Conservation (phyloP, 345 rosid genomes). For the Populus davidiana region DNA sequence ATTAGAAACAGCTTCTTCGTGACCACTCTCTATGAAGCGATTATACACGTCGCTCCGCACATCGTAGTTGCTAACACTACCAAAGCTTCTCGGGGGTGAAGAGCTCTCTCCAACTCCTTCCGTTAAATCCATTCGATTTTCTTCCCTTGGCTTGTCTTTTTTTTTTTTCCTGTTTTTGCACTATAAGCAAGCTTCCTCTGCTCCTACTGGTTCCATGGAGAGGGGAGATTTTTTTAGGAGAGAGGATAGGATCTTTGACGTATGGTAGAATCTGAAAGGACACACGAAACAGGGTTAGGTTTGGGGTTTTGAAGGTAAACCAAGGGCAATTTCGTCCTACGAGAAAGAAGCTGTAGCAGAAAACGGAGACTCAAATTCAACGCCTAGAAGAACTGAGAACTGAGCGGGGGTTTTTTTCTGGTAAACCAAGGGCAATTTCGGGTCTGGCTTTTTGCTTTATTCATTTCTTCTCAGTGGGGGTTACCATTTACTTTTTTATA, state of each 20-base stretch:
- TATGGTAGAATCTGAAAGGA: conserved; percentile 35
- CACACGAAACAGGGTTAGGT: not conserved
- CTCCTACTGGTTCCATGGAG: not conserved
- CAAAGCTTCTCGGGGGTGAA: conserved; percentile 66
- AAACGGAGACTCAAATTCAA: not conserved
- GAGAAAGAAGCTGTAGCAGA: not conserved
- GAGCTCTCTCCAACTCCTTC: conserved; percentile 83
- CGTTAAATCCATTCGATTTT: conserved; percentile 50
- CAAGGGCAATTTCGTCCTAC: conserved; percentile 29
- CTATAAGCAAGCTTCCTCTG: not conserved
- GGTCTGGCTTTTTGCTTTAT: not conserved
- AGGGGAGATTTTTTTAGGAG: not conserved
- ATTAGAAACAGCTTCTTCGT: conserved; percentile 43
- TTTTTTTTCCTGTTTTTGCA: not conserved
- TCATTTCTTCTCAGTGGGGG: no score
- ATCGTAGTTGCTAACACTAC: conserved; percentile 41
- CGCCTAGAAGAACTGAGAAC: not conserved
- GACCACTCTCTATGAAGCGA: conserved; percentile 51
- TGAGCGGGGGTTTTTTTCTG: no score
- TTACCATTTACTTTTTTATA: not conserved
- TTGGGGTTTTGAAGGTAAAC: not conserved
- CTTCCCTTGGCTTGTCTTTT: not conserved
- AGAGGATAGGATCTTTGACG: conserved; percentile 48
- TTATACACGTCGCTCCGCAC: conserved; percentile 48
- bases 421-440: no score